Percentiles rank a stretch among this genome's conserved stretches.
These are phyloP conservation scores for Ophiostoma ips DNA, from an alignment of 2,329 filamentous ascomycete genomes.

Conservation along the genomic window DNA sequence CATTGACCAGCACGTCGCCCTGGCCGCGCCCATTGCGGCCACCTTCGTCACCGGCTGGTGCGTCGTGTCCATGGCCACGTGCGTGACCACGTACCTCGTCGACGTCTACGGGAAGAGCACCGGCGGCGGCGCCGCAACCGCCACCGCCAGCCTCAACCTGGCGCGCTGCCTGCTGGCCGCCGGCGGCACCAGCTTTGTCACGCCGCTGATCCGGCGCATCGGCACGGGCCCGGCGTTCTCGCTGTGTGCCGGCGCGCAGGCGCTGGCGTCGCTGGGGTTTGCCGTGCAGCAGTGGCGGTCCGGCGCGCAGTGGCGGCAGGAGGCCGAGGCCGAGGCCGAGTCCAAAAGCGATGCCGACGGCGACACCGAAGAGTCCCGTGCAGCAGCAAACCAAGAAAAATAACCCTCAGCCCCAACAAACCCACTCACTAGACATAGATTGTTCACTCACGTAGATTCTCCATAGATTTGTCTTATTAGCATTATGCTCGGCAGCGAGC, in stretches of 20 bases:
- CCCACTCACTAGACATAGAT: too few species aligned
- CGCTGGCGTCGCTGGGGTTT: constrained; percentile 32
- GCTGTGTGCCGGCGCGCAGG: constrained; percentile 37
- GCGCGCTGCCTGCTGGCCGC: constrained; percentile 48
- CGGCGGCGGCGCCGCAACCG: constrained; percentile 47
- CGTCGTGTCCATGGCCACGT: constrained; percentile 46
- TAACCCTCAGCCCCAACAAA: too few species aligned
- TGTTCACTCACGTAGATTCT: too few species aligned
- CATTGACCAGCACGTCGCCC: constrained; percentile 28
- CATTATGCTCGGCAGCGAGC: too few species aligned
- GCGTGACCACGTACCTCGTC: constrained; percentile 47
- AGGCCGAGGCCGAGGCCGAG: constrained; percentile 2
- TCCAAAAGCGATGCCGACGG: too few species aligned
- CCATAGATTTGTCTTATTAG: too few species aligned
- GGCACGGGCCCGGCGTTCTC: constrained; percentile 48
- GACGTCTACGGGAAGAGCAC: constrained; percentile 49
- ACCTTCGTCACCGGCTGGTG: constrained; percentile 43
- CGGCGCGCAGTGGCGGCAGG: constrained; percentile 31
- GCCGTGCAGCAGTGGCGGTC: constrained; percentile 35
- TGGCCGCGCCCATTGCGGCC: constrained; percentile 42
- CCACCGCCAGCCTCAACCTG: constrained; percentile 51
- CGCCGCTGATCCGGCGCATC: constrained; percentile 41
- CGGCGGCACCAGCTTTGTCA: constrained; percentile 42
- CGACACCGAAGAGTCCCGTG: neutral
- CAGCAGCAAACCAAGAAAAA: neutral